Evolutionary conservation across 768 basidiomycete species (phyloP).

Genomic region (Neoboletus magnificus): DNA sequence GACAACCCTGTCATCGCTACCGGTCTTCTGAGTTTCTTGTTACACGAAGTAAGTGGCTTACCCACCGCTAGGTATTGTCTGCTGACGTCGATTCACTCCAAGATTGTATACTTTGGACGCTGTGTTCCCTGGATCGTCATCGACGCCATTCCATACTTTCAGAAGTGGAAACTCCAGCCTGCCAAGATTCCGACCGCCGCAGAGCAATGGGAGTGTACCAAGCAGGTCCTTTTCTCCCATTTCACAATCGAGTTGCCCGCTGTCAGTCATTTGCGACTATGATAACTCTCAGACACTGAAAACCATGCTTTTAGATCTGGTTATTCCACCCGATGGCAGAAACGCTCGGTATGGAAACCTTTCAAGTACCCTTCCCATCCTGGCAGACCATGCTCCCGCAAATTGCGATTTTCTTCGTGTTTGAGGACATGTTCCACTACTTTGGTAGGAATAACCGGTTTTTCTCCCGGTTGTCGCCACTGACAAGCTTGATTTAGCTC

Average conservation of each 20-base stretch:
- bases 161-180: conserved; percentile 90
- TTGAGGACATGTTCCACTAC: conserved; percentile 96
- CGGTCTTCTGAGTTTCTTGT: conserved; percentile 84
- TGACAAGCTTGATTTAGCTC: conserved; percentile 48
- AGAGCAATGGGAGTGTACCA: conserved; percentile 96
- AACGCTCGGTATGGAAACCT: conserved; percentile 83
- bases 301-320: conserved; percentile 60
- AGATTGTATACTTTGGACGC: conserved; percentile 97
- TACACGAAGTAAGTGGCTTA: conserved; percentile 78
- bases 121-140: conserved; percentile 94
- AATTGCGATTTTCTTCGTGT: conserved; percentile 85
- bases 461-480: not conserved
- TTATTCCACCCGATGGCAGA: conserved; percentile 91
- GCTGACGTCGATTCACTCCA: not conserved
- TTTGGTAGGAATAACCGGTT: conserved; percentile 46
- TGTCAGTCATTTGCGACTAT: conserved; percentile 41
- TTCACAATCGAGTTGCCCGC: conserved; percentile 93
- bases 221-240: conserved; percentile 89
- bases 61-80: not conserved
- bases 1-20: conserved; percentile 92
- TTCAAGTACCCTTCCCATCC: conserved; percentile 88
- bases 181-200: conserved; percentile 72
- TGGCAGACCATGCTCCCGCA: conserved; percentile 69
- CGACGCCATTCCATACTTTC: conserved; percentile 92
- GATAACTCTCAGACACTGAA: not conserved